Base-by-base conservation (phyloP, 2,329 filamentous ascomycete species). In the Neonectria faginata region DNA sequence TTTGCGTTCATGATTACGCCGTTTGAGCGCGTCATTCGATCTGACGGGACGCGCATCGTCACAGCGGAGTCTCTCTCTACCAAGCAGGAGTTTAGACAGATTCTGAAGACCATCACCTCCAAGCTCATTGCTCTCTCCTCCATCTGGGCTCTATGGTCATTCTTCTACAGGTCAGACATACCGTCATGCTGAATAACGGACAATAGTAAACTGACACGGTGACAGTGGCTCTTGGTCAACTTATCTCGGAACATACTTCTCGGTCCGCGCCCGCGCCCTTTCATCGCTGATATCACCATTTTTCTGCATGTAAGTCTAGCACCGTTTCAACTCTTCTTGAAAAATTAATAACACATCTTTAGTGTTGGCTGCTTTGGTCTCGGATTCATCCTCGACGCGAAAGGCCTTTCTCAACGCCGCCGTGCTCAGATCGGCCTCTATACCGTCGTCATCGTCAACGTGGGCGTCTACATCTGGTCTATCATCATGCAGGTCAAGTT, bases 401-500 rank as follows among this genome's bases (percentile, higher is more conserved):
- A 79, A 56, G 54, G 66, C 25, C 65, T 81, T 10, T 78, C 77
- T 62, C 80, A 82, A 58, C 78, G 83, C 9, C 80, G 82, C 20
- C 78, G 83, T 12, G 83, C 82, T 16, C 82, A 84, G 61, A 62
- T 81, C 5, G 82, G 82, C 52, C 77, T 84, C 7, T 80, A 79
- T 64, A 79, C 76, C 3, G 81, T 84, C 5, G 78, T 82, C 2
- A 71, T 80, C n/a, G 77, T 82, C 7, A 84, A 84, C 48, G 65
- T 81, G 5, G 82, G 79, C n/a, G 82, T 83, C 0, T 84, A 84
- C 56, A 81, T 84, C 63, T 84, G 82, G 82, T 83, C 82, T 1
- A 83, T 84, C 56, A 74, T 82, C 20, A 84, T 84, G 78, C 81
- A 84, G 65, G 73, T 72, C 9, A 72, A 70, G 20, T 84, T 84